Evolutionary conservation across 75 land plant species (phyloP).

Genomic region (Chamaecyparis obtusa): DNA sequence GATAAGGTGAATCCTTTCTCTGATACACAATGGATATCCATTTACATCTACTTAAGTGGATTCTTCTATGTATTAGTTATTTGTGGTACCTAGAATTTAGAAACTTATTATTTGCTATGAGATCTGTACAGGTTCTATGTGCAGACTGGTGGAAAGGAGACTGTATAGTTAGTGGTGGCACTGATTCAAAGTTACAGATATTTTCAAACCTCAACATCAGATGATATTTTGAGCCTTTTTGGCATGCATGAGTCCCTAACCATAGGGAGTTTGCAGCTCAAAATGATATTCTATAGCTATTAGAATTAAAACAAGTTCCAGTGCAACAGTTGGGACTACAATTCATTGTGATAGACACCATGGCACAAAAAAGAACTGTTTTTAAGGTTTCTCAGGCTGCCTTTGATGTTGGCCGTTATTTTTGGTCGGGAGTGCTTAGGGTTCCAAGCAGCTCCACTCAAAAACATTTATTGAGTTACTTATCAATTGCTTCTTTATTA

Average conservation of each 20-base stretch:
- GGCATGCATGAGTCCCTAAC: not conserved
- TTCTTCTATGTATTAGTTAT: not conserved
- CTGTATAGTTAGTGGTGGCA: conserved; percentile 77
- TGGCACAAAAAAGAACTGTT: not conserved
- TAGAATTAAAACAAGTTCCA: not conserved
- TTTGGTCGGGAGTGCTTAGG: not conserved
- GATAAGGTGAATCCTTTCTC: conserved; percentile 61
- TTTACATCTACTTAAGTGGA: not conserved
- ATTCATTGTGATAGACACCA: not conserved
- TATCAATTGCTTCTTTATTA: not conserved
- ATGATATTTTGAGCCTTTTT: conserved; percentile 2
- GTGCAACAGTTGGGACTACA: not conserved
- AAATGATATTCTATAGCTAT: not conserved
- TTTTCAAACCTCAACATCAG: conserved; percentile 30
- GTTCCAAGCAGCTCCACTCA: not conserved
- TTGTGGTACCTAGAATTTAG: not conserved
- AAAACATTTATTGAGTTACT: not conserved
- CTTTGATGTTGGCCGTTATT: not conserved
- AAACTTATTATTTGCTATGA: not conserved
- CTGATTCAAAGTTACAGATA: conserved; percentile 68
- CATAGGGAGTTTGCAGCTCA: not conserved
- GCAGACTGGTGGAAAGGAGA: conserved; percentile 96
- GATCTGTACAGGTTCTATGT: conserved; percentile 60
- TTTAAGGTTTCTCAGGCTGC: not conserved
- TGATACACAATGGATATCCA: not conserved